Percentiles rank a stretch among this genome's conserved stretches.
phyloP scores from a whole-genome alignment of 2,329 filamentous ascomycete species.

The Colletotrichum incanum region DNA sequence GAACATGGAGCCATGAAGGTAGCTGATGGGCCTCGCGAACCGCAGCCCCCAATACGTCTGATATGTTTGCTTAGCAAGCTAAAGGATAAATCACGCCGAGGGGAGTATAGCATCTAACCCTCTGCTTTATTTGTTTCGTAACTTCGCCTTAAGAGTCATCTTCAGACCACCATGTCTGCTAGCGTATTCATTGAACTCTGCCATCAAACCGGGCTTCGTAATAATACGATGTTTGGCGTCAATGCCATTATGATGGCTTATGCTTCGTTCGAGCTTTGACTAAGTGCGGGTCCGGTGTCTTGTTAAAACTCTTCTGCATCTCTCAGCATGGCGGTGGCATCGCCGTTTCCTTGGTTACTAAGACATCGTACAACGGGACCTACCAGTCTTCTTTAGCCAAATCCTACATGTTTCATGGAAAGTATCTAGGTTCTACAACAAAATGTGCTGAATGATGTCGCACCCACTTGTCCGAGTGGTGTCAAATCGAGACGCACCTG shows the following conservation, averaged over 20 bases:
- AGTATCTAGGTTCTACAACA: not conserved
- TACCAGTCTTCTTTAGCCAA: too few relatives aligned
- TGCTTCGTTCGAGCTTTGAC: not conserved
- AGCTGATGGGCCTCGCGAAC: not conserved
- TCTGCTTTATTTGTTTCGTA: not conserved
- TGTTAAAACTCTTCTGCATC: not conserved
- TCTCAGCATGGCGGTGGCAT: not conserved
- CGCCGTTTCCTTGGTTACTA: not conserved
- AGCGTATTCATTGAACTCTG: not conserved
- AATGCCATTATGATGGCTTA: not conserved
- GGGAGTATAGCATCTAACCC: too few relatives aligned
- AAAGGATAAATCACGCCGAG: not conserved
- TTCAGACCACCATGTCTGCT: not conserved
- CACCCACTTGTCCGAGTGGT: too few relatives aligned
- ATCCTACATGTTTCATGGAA: not conserved
- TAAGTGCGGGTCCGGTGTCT: not conserved
- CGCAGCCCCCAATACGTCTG: not conserved
- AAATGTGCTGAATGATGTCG: not conserved
- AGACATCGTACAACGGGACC: too few relatives aligned
- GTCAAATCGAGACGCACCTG: not conserved
- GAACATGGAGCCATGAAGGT: not conserved
- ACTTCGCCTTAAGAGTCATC: too few relatives aligned
- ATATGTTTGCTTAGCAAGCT: not conserved
- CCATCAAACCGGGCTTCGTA: too few relatives aligned
- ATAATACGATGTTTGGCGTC: too few relatives aligned